Conservation (phyloP, 1,139 yeast species). For the Wickerhamomyces sp. region DNA sequence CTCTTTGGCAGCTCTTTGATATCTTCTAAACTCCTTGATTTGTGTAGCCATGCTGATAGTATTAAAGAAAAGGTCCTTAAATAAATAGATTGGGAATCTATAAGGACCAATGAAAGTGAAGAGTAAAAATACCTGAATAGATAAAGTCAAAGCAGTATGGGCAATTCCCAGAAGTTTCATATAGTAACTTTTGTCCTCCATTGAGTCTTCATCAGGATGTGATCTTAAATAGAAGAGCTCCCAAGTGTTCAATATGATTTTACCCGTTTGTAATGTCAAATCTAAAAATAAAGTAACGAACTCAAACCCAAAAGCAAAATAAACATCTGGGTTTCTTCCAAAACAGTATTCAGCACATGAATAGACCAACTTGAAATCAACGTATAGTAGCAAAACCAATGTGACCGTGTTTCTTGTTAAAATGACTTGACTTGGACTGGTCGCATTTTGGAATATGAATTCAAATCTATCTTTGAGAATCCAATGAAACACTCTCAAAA, state of each 20-base stretch:
- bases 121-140: conserved; percentile 48
- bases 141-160: conserved; percentile 39
- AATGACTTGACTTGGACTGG: conserved; percentile 27
- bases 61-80: conserved; percentile 63
- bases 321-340: conserved; percentile 45
- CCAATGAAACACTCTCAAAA: conserved; percentile 71
- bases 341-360: conserved; percentile 53
- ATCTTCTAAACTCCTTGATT: conserved; percentile 46
- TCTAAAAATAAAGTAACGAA: conserved; percentile 64
- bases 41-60: conserved; percentile 45
- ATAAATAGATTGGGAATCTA: conserved; percentile 58
- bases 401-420: conserved; percentile 35
- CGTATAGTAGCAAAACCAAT: conserved; percentile 35
- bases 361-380: conserved; percentile 51
- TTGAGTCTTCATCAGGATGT: conserved; percentile 54
- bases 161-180: conserved; percentile 54
- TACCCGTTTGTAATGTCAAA: conserved; percentile 41
- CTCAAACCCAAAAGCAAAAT: conserved; percentile 65
- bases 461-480: conserved; percentile 63
- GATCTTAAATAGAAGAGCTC: conserved; percentile 46
- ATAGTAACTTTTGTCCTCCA: conserved; percentile 70
- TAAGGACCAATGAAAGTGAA: conserved; percentile 41
- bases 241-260: conserved; percentile 48
- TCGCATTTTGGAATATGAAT: conserved; percentile 36
- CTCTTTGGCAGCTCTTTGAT: conserved; percentile 57